Evolutionary conservation across 495 filamentous ascomycete species (phyloP).

Genomic region (Paragyromitra xinjiangensis): DNA sequence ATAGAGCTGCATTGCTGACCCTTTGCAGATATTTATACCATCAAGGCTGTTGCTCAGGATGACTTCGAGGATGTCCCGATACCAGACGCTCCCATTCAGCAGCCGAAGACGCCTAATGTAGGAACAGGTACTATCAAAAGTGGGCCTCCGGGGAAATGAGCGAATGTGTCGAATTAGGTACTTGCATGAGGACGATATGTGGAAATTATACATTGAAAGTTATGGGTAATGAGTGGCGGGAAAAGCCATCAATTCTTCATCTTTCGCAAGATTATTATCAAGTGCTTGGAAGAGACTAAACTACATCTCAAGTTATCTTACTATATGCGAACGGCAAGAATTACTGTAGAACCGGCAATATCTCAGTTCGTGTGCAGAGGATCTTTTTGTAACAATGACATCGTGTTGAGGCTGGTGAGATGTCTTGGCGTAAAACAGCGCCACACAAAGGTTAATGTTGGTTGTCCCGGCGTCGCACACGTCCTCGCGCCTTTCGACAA

Average conservation of each 20-base stretch:
- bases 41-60: conserved; percentile 89
- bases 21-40: conserved; percentile 81
- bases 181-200: neutral
- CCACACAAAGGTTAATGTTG: conserved; percentile 44
- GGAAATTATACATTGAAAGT: conserved; percentile 31
- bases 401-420: conserved; percentile 31
- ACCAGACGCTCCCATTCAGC: conserved; percentile 71
- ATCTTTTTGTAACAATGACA: conserved; percentile 31
- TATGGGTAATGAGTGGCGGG: conserved; percentile 12
- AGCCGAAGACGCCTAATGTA: conserved; percentile 7
- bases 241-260: conserved; percentile 18
- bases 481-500: conserved; percentile 50
- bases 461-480: conserved; percentile 52
- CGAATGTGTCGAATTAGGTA: neutral
- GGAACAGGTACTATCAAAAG: conserved; percentile 23
- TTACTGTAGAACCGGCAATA: neutral
- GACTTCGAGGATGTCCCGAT: conserved; percentile 96
- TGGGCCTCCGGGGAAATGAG: conserved; percentile 43
- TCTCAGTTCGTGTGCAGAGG: neutral
- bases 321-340: conserved; percentile 7
- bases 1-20: conserved; percentile 10
- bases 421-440: conserved; percentile 32
- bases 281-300: neutral
- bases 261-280: conserved; percentile 23
- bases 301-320: neutral